Evolutionary conservation across 2,329 filamentous ascomycete species (phyloP), one percentile per base, ranked within the genome.

Genomic region (Helicocarpus griseus): DNA sequence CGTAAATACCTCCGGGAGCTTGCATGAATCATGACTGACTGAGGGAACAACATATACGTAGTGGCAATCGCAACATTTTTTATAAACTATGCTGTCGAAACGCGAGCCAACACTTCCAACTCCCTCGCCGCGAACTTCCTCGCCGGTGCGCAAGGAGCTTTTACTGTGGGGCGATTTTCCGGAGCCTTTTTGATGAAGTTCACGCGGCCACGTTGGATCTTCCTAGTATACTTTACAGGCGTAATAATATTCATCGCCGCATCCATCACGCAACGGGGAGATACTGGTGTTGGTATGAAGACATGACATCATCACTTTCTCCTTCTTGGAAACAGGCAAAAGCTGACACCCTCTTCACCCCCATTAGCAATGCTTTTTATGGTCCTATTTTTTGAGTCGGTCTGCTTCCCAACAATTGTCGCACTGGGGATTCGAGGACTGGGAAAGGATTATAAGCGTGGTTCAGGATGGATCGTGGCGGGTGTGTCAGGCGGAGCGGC

Each of bases 391-490:
- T 88, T 87, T 61, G 87, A 91, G 65, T 86, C 84, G 0, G 87
- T 89, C 48, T 80, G 88, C 59, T 95, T 87, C 75, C 89, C 89
- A 0, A 82, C 90, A 1, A 83, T 93, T 54, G 89, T 89, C 58
- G 82, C 86, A 3, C 77, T 93, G 11, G 86, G 85, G 2, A 82
- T 93, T 52, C 79, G 86, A 33, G 85, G 84, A 1, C 74, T 88
- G 5, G 86, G 86, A 4, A 77, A 80, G 39, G 82, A 89, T 68
- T 85, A 82, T 33, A 88, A 88, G 72, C 77, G 84, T 52, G 86
- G 85, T 1, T 82, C 81, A 2, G 55, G 55, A 2, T 85, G 80
- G 65, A 82, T 94, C 57, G 77, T 89, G 1, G 83, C 75, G 4
- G 85, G 83, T 57, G 85, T 90, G 0, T 74, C 78, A 14, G 86